Conservation (phyloP, 163 green algal genomes). For the Scenedesmus sp. region DNA sequence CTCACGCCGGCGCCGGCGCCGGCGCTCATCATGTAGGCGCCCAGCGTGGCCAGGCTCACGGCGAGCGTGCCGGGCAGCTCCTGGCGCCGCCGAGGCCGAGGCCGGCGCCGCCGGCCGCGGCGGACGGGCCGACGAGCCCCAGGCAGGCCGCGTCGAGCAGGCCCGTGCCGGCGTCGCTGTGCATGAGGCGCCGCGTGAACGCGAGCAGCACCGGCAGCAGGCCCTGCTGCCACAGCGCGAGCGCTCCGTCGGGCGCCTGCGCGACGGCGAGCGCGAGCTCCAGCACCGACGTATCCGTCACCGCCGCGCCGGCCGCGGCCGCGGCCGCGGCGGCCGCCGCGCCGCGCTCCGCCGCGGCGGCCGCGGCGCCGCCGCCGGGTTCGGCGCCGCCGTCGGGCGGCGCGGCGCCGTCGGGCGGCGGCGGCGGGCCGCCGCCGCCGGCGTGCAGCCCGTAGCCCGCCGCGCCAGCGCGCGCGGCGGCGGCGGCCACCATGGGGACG, state of each 20-base stretch:
- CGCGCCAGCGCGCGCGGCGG: conserved; percentile 9
- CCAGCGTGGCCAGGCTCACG: too few species aligned
- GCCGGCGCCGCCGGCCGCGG: background rate
- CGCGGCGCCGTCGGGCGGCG: too few species aligned
- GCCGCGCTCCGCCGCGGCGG: conserved; percentile 8
- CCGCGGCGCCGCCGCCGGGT: background rate
- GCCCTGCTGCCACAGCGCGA: conserved; percentile 50
- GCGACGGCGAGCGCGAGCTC: conserved; percentile 48
- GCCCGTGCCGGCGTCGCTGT: conserved; percentile 18
- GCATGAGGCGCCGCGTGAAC: conserved; percentile 47
- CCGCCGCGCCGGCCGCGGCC: background rate
- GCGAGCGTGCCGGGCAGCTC: background rate
- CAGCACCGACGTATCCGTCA: conserved; percentile 47
- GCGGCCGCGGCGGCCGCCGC: conserved; percentile 1
- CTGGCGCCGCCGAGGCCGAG: background rate
- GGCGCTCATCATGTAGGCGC: conserved; percentile 7
- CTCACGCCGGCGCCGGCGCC: conserved; percentile 13
- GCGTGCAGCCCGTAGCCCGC: too few species aligned
- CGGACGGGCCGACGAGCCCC: background rate
- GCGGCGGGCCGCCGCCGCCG: too few species aligned
- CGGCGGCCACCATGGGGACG: conserved; percentile 17
- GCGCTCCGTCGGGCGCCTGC: conserved; percentile 48
- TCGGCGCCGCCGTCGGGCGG: too few species aligned
- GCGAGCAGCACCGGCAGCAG: conserved; percentile 35
- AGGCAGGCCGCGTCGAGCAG: background rate